These are phyloP conservation scores for Colletotrichum tofieldiae DNA, from an alignment of 2,329 filamentous ascomycete species.

Conservation along the genomic window DNA sequence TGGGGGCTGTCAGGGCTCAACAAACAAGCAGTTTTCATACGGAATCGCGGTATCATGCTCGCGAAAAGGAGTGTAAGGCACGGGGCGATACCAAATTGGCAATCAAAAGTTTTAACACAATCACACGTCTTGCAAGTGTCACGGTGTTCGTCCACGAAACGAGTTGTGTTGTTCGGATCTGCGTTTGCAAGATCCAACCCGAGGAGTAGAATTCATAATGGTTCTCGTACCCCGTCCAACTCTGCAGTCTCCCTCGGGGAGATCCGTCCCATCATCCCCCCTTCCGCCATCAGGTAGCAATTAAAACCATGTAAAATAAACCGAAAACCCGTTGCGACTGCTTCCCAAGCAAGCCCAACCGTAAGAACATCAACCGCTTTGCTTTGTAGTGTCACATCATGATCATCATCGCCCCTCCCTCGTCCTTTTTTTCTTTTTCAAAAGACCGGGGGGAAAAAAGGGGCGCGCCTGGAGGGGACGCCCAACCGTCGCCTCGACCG, in stretches of 20 bases:
- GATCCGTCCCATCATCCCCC: not conserved
- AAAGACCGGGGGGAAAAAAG: not conserved
- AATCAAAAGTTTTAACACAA: constrained; percentile 33
- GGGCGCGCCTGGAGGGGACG: not conserved
- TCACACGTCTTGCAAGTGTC: not conserved
- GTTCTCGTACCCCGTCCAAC: constrained; percentile 14
- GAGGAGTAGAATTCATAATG: constrained; percentile 21
- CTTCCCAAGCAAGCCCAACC: constrained; percentile 4
- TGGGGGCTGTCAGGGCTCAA: not conserved
- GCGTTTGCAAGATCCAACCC: not conserved
- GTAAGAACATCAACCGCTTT: constrained; percentile 31
- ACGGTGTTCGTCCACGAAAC: not conserved
- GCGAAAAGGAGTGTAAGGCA: constrained; percentile 35
- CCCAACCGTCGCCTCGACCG: too few species aligned
- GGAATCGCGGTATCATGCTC: constrained; percentile 21
- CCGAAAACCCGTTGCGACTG: constrained; percentile 8
- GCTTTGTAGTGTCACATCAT: constrained; percentile 38
- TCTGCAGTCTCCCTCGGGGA: not conserved
- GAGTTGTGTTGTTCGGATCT: not conserved
- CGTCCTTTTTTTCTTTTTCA: not conserved
- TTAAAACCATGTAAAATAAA: constrained; percentile 30
- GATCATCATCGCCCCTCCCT: constrained; percentile 21
- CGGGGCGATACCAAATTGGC: constrained; percentile 39
- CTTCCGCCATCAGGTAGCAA: constrained; percentile 2
- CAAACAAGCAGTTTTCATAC: constrained; percentile 6